phyloP scores from a whole-genome alignment of 768 basidiomycete genomes.

The Termitomyces sp. region DNA sequence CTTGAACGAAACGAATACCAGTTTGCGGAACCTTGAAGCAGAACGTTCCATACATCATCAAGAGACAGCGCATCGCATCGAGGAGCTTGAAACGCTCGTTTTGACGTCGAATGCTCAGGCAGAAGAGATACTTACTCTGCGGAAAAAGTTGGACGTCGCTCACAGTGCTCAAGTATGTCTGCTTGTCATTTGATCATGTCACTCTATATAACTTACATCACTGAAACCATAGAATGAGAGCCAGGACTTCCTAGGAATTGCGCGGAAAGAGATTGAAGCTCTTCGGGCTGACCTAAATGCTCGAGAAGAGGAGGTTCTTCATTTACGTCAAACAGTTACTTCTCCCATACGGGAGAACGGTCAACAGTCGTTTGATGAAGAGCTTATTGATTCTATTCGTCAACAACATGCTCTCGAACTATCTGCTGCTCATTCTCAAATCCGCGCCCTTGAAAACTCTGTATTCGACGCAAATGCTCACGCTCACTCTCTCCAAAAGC shows the following conservation, averaged over 20 bases:
- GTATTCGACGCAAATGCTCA: slow-evolving; percentile 73
- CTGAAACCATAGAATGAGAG: slow-evolving; percentile 49
- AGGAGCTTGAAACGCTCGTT: slow-evolving; percentile 56
- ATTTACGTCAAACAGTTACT: slow-evolving; percentile 45
- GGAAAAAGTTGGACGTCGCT: slow-evolving; percentile 49
- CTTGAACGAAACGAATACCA: slow-evolving; percentile 50
- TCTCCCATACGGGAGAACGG: slow-evolving; percentile 35
- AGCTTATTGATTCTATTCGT: slow-evolving; percentile 65
- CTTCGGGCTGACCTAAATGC: slow-evolving; percentile 57
- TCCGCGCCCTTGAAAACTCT: slow-evolving; percentile 70
- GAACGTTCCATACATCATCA: slow-evolving; percentile 63
- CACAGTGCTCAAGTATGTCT: slow-evolving; percentile 34
- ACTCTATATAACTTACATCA: neutral
- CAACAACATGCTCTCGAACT: slow-evolving; percentile 82
- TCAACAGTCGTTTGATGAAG: slow-evolving; percentile 63
- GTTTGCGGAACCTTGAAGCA: slow-evolving; percentile 56
- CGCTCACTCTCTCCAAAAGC: slow-evolving; percentile 66
- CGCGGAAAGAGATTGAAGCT: slow-evolving; percentile 69
- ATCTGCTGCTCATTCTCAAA: slow-evolving; percentile 74
- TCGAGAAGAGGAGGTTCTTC: slow-evolving; percentile 68
- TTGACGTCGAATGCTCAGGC: slow-evolving; percentile 41
- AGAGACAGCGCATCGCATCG: slow-evolving; percentile 48
- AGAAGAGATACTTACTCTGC: slow-evolving; percentile 52
- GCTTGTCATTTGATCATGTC: neutral
- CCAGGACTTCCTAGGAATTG: slow-evolving; percentile 56